phyloP scores from a whole-genome alignment of 148 eudicot species.

The Camellia granthamiana region DNA sequence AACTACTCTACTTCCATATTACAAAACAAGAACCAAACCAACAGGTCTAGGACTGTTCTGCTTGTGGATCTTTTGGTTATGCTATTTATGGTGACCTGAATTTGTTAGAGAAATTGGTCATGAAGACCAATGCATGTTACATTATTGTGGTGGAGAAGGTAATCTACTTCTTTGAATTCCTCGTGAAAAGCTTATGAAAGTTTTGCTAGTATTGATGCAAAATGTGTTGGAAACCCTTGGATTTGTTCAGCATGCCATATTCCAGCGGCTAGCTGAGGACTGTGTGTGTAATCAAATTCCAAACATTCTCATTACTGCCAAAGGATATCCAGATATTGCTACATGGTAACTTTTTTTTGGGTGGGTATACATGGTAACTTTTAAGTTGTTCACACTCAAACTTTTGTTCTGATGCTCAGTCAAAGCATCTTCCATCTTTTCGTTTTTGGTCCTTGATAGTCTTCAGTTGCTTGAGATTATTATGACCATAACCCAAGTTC shows the following conservation, averaged over 20 bases:
- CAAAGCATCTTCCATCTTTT: neutral
- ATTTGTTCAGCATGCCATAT: constrained; percentile 78
- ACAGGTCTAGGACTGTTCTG: constrained; percentile 71
- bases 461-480: neutral
- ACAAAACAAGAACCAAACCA: constrained; percentile 66
- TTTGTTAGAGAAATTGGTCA: constrained; percentile 54
- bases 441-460: neutral
- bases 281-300: constrained; percentile 86
- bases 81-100: constrained; percentile 81
- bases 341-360: constrained; percentile 70
- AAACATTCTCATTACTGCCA: constrained; percentile 89
- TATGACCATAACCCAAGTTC: constrained; percentile 6
- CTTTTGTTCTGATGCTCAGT: neutral
- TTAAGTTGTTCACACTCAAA: neutral
- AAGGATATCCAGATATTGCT: constrained; percentile 96
- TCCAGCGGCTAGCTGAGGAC: constrained; percentile 95
- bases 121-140: constrained; percentile 90
- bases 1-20: neutral
- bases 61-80: constrained; percentile 88
- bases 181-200: neutral
- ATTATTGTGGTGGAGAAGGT: constrained; percentile 96
- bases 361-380: constrained; percentile 74
- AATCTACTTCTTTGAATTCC: neutral
- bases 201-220: neutral
- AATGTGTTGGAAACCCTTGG: neutral